Evolutionary conservation across 345 rosid species (phyloP), one percentile per base, ranked within the genome.

Genomic region (Euphorbia lathyris): DNA sequence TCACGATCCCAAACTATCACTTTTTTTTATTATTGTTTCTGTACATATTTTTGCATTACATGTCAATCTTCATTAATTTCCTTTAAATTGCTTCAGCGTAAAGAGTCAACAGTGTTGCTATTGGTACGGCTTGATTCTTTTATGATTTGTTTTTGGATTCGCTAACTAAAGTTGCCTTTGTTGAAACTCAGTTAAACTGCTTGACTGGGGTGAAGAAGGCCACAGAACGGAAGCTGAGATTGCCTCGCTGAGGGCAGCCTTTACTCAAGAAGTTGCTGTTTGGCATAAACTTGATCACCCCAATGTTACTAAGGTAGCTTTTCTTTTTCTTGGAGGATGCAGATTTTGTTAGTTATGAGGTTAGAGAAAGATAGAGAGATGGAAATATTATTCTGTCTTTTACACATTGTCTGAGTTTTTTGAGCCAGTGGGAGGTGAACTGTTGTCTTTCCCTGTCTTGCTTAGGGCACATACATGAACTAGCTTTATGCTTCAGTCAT

Each of bases 181-280:
- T 66, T 63, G 19, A 45, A 74, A 58, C 71, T 72, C 77, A 95
- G 99, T 92, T 70, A 95, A 95, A 86, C 80, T 95, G 71, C 98
- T 95, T 72, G 99, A 95, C 84, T 95, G 99, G 99, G 99, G 99
- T 67, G 99, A 95, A 84, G 99, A 92, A 72, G 98, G 98, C 56
- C 98, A 92, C 42, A 87, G 98, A 77, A 85, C 93, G 27, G 99
- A 95, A 40, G 96, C 96, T 71, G 98, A 92, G 86, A 83, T 92
- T 40, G 80, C 89, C 25, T 78, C 96, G 0, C 71, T 92, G 59
- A 87, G 98, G 78, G 79, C 96, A n/a, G 92, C 88, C 66, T 95
- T 95, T 77, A 68, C 85, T 9, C 98, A 95, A 79, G 99, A 95
- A 82, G 98, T 95, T 81, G 89, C 91, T 53, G 99, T 95, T 58